Conservation (phyloP, 1,284 basidiomycete species). For the Xerocomus nothofagi region DNA sequence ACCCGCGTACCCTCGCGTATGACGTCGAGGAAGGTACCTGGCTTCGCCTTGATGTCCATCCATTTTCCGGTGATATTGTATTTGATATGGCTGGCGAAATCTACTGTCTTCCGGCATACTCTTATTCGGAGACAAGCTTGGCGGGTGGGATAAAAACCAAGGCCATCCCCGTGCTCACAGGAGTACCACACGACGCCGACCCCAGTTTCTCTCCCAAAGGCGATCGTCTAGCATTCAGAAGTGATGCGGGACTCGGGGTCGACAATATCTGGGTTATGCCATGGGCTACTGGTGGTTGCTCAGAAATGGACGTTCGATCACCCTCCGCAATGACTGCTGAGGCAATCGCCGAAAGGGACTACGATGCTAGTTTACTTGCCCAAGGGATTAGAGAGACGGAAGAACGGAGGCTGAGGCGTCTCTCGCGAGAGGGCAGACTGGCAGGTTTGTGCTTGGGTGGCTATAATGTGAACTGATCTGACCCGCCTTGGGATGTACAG, state of each 20-base stretch:
- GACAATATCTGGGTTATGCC: slow-evolving; percentile 72
- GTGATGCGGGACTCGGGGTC: slow-evolving; percentile 67
- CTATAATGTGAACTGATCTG: slow-evolving; percentile 1
- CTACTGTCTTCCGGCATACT: slow-evolving; percentile 59
- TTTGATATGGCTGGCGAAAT: slow-evolving; percentile 75
- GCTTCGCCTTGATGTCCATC: slow-evolving; percentile 70
- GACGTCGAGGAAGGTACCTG: slow-evolving; percentile 72
- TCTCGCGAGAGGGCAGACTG: slow-evolving; percentile 59
- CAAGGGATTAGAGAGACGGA: slow-evolving; percentile 50
- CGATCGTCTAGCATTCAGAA: slow-evolving; percentile 58
- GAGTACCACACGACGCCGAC: slow-evolving; percentile 67
- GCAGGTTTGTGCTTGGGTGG: slow-evolving; percentile 41
- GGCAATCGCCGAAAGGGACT: slow-evolving; percentile 32
- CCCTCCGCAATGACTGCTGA: slow-evolving; percentile 19
- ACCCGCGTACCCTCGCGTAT: slow-evolving; percentile 62
- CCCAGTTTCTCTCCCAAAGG: slow-evolving; percentile 71
- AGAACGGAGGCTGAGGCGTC: slow-evolving; percentile 46
- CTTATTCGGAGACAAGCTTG: slow-evolving; percentile 34
- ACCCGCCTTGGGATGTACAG: slow-evolving; percentile 34
- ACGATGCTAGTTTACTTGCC: slow-evolving; percentile 51
- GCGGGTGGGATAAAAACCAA: slow-evolving; percentile 14
- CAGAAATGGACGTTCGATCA: slow-evolving; percentile 53
- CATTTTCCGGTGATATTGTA: slow-evolving; percentile 63
- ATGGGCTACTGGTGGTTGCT: slow-evolving; percentile 56
- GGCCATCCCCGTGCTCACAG: slow-evolving; percentile 39